A percentile compares a stretch with the other conserved stretches of the same genome.
Conservation (phyloP, 2,329 filamentous ascomycete genomes). For the Neofusicoccum sp. region DNA sequence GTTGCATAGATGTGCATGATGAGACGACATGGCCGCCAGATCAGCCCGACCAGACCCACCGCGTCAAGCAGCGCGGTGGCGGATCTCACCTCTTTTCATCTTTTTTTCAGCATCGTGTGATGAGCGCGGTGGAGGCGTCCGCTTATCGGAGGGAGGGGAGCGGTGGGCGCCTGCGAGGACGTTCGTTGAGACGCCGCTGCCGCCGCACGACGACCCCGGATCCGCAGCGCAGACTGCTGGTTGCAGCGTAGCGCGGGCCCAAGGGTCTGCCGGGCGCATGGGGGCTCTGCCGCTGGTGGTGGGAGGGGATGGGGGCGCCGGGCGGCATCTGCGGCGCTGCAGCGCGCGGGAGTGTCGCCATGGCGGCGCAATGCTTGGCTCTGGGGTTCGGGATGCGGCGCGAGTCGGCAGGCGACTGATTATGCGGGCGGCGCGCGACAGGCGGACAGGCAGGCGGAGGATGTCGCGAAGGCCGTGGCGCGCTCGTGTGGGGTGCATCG, state of each 20-base stretch:
- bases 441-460: neutral
- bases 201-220: neutral
- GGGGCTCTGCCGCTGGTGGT: no score
- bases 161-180: neutral
- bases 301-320: slow-evolving; percentile 2
- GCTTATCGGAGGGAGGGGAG: neutral
- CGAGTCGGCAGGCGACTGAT: no score
- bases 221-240: neutral
- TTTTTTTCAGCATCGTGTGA: neutral
- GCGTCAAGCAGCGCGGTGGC: neutral
- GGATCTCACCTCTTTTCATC: neutral
- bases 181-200: neutral
- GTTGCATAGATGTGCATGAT: no score
- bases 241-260: slow-evolving; percentile 9
- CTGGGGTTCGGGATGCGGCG: neutral
- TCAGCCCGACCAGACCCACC: neutral
- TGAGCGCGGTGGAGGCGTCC: neutral
- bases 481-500: slow-evolving; percentile 7
- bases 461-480: neutral
- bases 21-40: neutral
- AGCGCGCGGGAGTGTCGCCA: neutral
- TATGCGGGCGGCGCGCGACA: neutral
- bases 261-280: no score
- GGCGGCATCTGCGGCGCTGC: slow-evolving; percentile 4
- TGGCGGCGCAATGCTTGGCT: neutral